Conservation (phyloP, 2,329 filamentous ascomycete species). For the Fusarium clavum region DNA sequence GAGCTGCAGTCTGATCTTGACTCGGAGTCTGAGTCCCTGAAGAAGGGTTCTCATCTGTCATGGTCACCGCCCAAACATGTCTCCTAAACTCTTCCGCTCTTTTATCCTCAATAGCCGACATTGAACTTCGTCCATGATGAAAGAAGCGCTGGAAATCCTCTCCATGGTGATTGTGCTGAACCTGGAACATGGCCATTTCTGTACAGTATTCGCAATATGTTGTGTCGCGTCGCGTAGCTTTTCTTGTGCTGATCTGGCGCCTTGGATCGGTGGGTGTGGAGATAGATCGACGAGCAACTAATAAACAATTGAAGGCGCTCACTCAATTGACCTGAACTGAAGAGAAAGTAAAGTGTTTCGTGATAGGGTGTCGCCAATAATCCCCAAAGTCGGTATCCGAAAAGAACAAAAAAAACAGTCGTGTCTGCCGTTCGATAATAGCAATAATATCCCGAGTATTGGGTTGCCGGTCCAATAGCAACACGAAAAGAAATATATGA, state of each 20-base stretch:
- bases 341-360: background rate
- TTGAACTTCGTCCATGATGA: conserved; percentile 44
- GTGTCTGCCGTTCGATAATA: conserved; percentile 1
- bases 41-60: conserved; percentile 45
- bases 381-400: background rate
- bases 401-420: background rate
- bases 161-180: conserved; percentile 44
- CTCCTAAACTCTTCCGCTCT: conserved; percentile 45
- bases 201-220: background rate
- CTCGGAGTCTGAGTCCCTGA: conserved; percentile 6
- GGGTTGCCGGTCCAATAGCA: conserved; percentile 8
- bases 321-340: background rate
- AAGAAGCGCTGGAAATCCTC: conserved; percentile 46
- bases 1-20: background rate
- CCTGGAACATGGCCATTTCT: conserved; percentile 43
- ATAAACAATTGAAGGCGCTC: background rate
- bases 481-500: conserved; percentile 5
- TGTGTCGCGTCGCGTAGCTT: conserved; percentile 8
- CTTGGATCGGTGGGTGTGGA: conserved; percentile 11
- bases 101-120: conserved; percentile 46
- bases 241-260: background rate
- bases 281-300: conserved; percentile 20
- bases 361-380: background rate
- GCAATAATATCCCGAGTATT: conserved; percentile 16
- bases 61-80: conserved; percentile 45